Percentiles rank a stretch among this genome's conserved stretches.
Evolutionary conservation across 768 basidiomycete species (phyloP).

Genomic region (Leccinum arenicola): DNA sequence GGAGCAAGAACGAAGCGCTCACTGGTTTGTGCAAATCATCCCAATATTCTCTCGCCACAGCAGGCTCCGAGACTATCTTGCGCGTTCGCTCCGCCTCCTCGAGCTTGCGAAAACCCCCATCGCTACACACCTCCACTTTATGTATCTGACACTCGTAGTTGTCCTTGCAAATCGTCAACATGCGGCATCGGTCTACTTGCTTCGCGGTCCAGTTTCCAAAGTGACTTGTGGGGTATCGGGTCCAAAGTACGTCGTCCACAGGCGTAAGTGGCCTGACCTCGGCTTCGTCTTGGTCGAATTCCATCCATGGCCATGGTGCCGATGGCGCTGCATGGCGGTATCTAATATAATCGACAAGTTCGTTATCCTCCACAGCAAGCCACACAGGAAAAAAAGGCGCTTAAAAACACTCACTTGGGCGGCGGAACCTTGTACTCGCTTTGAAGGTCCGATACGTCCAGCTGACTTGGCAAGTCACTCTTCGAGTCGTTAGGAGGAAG

Average conservation of each 20-base stretch:
- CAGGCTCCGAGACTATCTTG: conserved; percentile 19
- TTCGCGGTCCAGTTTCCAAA: conserved; percentile 55
- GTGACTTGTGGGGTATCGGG: conserved; percentile 46
- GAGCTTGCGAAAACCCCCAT: conserved; percentile 17
- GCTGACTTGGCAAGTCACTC: neutral
- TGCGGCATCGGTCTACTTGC: conserved; percentile 38
- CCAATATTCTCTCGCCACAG: too few species aligned
- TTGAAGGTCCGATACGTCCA: conserved; percentile 15
- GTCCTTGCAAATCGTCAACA: conserved; percentile 25
- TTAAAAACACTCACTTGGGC: conserved; percentile 19
- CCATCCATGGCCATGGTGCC: conserved; percentile 44
- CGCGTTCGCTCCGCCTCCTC: conserved; percentile 2
- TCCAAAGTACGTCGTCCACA: conserved; percentile 22
- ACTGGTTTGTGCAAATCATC: conserved; percentile 27
- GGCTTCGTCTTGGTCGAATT: conserved; percentile 28
- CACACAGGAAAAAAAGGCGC: neutral
- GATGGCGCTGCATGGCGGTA: conserved; percentile 39
- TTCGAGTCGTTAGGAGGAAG: neutral
- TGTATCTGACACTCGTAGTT: conserved; percentile 18
- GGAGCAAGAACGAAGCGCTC: conserved; percentile 1
- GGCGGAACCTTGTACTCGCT: conserved; percentile 18
- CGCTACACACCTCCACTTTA: conserved; percentile 17
- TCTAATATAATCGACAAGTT: conserved; percentile 15
- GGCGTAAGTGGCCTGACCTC: conserved; percentile 11
- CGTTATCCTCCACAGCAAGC: conserved; percentile 11